Evolutionary conservation across 306 rosid genomes (phyloP), one percentile per base, ranked within the genome.

Genomic region (Cicer cuneatum): DNA sequence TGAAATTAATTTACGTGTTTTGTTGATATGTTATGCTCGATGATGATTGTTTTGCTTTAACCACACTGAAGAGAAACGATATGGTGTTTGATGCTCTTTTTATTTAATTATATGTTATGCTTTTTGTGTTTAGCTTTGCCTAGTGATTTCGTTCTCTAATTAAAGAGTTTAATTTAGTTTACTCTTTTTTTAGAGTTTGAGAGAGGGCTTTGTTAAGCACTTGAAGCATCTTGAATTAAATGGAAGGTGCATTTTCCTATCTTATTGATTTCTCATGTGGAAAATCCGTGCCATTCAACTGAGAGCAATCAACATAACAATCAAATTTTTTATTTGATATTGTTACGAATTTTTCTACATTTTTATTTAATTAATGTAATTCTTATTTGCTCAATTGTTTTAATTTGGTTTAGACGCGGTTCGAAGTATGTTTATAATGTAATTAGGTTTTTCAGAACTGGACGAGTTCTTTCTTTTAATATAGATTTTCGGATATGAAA

Each of bases 11-110:
- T n/a, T n/a, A n/a, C n/a, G n/a, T n/a, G n/a, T n/a, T 56, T 1
- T 2, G 6, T 3, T 14, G 9, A 46, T 21, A 3, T 54, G 9
- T 21, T n/a, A 5, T 72, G 92, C 92, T 90, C 88, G 41, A 83
- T 90, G 96, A 90, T 90, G 92, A 84, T 90, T 87, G 33, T 5
- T 77, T 74, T 84, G 92, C 96, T 87, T 90, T 84, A 90, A 90
- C 96, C 96, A 90, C 90, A 87, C 92, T 14, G 89, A 84, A 83
- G 1, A 19, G 87, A 84, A 46, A 3, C 72, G 62, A 73, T 67
- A 37, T 47, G 66, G 46, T 83, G 70, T 11, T 67, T 69, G 5
- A 10, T 7, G 58, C 57, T 10, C 47, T 21, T 85, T 49, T 56
- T 12, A 45, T 59, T n/a, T 38, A 38, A 61, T 59, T 16, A 24